phyloP scores from a whole-genome alignment of 768 basidiomycete genomes.

The Asterophora parasitica region DNA sequence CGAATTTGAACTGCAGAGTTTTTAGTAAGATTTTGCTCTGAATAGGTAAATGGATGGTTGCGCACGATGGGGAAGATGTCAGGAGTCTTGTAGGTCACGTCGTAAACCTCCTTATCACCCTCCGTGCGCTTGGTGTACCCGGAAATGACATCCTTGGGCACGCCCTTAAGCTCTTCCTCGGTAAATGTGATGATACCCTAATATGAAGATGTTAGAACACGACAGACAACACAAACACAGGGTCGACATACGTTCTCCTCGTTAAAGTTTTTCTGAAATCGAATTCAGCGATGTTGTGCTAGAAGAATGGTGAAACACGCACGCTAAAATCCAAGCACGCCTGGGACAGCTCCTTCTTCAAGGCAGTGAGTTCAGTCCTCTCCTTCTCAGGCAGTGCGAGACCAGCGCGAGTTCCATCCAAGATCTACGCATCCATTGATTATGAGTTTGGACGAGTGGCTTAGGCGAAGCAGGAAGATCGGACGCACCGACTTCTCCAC shows the following conservation, averaged over 20 bases:
- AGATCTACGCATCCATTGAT: conserved; percentile 32
- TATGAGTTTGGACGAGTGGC: background rate
- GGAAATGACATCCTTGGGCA: conserved; percentile 73
- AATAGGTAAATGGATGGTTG: conserved; percentile 3
- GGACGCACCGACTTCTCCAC: conserved; percentile 65
- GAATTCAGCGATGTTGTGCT: conserved; percentile 3
- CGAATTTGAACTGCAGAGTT: conserved; percentile 68
- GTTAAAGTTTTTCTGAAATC: conserved; percentile 77
- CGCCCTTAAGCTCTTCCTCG: conserved; percentile 69
- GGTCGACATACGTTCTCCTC: conserved; percentile 63
- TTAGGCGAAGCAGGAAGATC: background rate
- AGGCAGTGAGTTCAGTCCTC: conserved; percentile 45
- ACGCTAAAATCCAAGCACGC: conserved; percentile 77
- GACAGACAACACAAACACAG: background rate
- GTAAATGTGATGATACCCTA: conserved; percentile 65
- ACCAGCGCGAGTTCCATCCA: conserved; percentile 79
- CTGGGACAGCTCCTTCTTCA: conserved; percentile 77
- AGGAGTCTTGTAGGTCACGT: conserved; percentile 77
- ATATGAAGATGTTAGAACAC: background rate
- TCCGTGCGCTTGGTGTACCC: conserved; percentile 69
- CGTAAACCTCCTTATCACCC: conserved; percentile 54
- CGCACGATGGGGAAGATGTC: conserved; percentile 75
- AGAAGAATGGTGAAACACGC: conserved; percentile 21
- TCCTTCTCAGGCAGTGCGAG: conserved; percentile 65
- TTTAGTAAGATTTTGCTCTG: background rate